phyloP scores from a whole-genome alignment of 176 grass and related monocot species.

The Ensete glaucum region DNA sequence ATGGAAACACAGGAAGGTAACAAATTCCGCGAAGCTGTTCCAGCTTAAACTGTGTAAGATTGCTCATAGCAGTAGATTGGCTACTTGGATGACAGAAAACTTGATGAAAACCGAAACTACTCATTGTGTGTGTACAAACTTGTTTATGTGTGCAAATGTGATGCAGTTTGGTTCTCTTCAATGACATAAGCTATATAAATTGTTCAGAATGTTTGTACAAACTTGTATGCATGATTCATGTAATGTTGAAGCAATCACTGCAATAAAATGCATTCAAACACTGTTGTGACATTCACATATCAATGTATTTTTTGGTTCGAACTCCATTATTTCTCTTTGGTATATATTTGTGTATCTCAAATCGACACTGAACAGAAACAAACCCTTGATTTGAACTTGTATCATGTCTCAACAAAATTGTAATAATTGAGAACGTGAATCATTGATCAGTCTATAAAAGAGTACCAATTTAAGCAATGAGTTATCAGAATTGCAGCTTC shows the following conservation, averaged over 20 bases:
- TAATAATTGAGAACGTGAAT: no score
- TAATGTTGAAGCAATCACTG: not conserved
- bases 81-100: not conserved
- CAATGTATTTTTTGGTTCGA: not conserved
- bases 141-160: not conserved
- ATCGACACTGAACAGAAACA: not conserved
- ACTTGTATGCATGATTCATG: not conserved
- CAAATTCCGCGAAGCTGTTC: slow-evolving; percentile 56
- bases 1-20: slow-evolving; percentile 33
- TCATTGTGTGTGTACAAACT: not conserved
- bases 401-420: not conserved
- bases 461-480: no score
- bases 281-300: not conserved
- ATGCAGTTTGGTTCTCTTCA: not conserved
- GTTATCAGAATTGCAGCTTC: no score
- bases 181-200: not conserved
- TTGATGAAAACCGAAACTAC: not conserved
- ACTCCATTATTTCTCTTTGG: not conserved
- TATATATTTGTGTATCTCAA: no score
- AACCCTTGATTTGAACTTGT: not conserved
- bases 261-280: not conserved
- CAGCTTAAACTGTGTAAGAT: slow-evolving; percentile 32
- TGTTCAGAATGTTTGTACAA: not conserved
- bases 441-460: no score
- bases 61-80: not conserved